These are phyloP conservation scores for Astragalus membranaceus DNA, from an alignment of 306 rosid species.

Conservation along the genomic window DNA sequence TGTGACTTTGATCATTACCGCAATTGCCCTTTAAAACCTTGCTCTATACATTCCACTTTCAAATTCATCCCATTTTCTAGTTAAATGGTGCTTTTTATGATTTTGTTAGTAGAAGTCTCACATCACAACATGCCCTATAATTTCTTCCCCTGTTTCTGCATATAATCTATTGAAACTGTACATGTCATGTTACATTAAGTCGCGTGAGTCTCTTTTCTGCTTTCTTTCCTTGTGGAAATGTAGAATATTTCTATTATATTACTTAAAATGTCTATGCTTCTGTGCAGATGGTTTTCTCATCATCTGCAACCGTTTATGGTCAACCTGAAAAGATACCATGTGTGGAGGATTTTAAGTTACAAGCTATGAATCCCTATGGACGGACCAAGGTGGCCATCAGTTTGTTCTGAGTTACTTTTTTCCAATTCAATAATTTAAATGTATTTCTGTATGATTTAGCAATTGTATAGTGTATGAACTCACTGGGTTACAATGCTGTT, in stretches of 20 bases:
- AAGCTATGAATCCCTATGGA: slow-evolving; percentile 89
- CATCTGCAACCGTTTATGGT: slow-evolving; percentile 91
- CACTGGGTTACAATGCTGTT: neutral
- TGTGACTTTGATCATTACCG: no score
- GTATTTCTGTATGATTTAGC: neutral
- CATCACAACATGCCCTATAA: neutral
- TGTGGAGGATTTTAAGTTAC: slow-evolving; percentile 62
- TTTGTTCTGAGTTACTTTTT: neutral
- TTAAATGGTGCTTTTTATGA: neutral
- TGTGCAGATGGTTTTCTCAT: slow-evolving; percentile 82
- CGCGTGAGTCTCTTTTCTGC: no score
- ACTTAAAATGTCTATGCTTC: neutral
- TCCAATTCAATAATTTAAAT: neutral
- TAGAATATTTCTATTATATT: neutral
- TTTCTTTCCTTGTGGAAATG: neutral
- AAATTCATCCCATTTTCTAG: neutral
- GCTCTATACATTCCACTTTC: neutral
- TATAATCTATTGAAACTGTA: no score
- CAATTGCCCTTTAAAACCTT: no score
- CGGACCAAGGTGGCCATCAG: slow-evolving; percentile 61
- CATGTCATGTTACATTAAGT: no score
- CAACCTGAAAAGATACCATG: slow-evolving; percentile 88
- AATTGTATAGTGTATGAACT: neutral
- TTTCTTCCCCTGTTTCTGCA: neutral
- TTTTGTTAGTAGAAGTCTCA: neutral